Evolutionary conservation across 805 yeast genomes (phyloP), one percentile per base, ranked within the genome.

Genomic region (Ogataea pilisensis): DNA sequence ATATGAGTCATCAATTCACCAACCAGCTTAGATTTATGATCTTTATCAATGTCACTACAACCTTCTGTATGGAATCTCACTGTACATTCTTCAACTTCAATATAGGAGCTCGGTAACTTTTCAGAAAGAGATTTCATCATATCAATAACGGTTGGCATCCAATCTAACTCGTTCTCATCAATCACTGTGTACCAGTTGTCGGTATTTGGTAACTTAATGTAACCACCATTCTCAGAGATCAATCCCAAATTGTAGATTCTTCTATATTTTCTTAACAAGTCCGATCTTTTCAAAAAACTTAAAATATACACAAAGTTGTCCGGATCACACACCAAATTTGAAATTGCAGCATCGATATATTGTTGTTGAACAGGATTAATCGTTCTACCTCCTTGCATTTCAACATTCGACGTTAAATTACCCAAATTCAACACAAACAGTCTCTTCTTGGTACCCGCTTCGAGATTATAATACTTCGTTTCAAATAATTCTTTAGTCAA

Each of bases 151-250:
- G 76, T 71, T 3, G 72, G 70, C 60, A 80, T 71, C 89, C 91
- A 84, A 16, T 65, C 65, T 48, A 72, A 62, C 39, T 70, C 67
- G 24, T 69, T 75, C 45, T 76, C 77, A 42, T 77, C 75, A 24
- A 78, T 76, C 18, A 83, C 68, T 2, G 83, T 71, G 35, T 74
- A 63, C 95, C 95, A 87, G 11, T 68, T 62, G 13, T 68, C 61
- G 21, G 66, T 49, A 17, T 75, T 71, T 13, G 73, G 72, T 16
- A 78, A 54, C 57, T 75, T 80, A 26, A 91, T 71, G 53, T 75
- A 87, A 0, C 88, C 95, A 28, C 98, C 98, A 56, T 83, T 82
- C 61, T 90, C 98, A 1, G 96, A 95, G 47, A 91, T 80, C 38
- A 91, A 67, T 0, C 97, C 97, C 24, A 90, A 55, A 31, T 77